These are phyloP conservation scores for Aspergillus tubingensis DNA, from an alignment of 2,329 filamentous ascomycete genomes.

Conservation along the genomic window DNA sequence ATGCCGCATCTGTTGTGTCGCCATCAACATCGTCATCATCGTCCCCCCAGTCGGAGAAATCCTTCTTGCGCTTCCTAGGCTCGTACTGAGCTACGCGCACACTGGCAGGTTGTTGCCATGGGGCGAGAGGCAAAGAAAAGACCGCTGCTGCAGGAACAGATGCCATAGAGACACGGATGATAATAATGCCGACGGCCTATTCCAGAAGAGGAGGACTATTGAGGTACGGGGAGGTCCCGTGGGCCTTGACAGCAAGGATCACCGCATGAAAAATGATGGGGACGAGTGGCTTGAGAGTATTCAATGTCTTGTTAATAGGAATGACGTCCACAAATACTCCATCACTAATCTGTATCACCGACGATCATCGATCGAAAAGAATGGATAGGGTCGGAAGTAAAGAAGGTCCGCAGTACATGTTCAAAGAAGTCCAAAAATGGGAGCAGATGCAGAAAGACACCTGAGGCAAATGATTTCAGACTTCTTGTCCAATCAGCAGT, in stretches of 20 bases:
- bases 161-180: slow-evolving; percentile 27
- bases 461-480: not conserved
- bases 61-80: slow-evolving; percentile 37
- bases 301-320: not conserved
- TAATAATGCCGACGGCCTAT: slow-evolving; percentile 5
- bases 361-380: not conserved
- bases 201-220: slow-evolving; percentile 8
- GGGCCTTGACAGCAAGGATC: slow-evolving; percentile 2
- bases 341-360: not conserved
- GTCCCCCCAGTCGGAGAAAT: slow-evolving; percentile 29
- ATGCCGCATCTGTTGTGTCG: slow-evolving; percentile 34
- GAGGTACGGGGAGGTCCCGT: slow-evolving; percentile 10
- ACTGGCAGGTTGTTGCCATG: slow-evolving; percentile 40
- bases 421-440: not conserved
- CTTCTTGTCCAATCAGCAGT: not conserved
- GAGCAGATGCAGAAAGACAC: not conserved
- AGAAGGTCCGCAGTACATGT: not conserved
- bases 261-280: slow-evolving; percentile 6
- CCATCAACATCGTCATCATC: slow-evolving; percentile 26
- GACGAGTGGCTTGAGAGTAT: not conserved
- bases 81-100: slow-evolving; percentile 40
- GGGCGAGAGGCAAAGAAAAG: slow-evolving; percentile 42
- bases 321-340: not conserved
- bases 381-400: not conserved
- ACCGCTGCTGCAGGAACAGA: slow-evolving; percentile 33